These are phyloP conservation scores for Ceratocystiopsis minuta DNA, from an alignment of 2,329 filamentous ascomycete genomes.

Conservation along the genomic window DNA sequence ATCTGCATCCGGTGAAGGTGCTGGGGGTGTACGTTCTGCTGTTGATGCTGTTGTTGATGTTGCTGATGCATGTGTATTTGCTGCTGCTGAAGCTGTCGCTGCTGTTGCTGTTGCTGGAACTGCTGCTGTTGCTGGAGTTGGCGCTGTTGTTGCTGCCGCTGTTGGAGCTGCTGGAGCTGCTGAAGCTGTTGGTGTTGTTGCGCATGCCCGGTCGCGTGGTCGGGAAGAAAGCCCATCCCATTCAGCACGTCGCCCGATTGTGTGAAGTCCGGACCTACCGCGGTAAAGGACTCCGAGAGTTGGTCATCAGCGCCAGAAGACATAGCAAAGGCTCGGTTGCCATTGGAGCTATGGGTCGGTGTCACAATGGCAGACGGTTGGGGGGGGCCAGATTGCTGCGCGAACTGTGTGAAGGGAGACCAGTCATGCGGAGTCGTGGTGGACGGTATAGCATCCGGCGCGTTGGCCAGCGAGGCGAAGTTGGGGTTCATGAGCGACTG, in stretches of 20 bases:
- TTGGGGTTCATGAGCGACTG: no score
- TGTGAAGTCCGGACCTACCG: background rate
- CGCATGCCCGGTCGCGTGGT: background rate
- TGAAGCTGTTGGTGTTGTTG: background rate
- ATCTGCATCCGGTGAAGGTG: no score
- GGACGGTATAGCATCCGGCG: no score
- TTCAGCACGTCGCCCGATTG: background rate
- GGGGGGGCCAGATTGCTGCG: no score
- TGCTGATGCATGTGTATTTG: conserved; percentile 1
- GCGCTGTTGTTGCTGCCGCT: background rate
- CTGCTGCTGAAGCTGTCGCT: conserved; percentile 1
- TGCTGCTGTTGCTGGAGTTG: background rate
- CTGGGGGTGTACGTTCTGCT: background rate
- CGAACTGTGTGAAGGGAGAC: no score
- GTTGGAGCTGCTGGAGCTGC: conserved; percentile 1
- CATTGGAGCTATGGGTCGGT: no score
- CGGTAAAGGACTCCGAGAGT: no score
- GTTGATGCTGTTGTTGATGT: background rate
- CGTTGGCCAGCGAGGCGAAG: no score
- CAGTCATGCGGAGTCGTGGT: no score
- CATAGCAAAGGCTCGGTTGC: no score
- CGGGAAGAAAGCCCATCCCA: background rate
- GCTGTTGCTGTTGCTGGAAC: background rate
- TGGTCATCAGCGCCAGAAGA: no score
- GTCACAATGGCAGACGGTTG: no score